Conservation (phyloP, 805 yeast species). For the Cyberlindnera lachancei region DNA sequence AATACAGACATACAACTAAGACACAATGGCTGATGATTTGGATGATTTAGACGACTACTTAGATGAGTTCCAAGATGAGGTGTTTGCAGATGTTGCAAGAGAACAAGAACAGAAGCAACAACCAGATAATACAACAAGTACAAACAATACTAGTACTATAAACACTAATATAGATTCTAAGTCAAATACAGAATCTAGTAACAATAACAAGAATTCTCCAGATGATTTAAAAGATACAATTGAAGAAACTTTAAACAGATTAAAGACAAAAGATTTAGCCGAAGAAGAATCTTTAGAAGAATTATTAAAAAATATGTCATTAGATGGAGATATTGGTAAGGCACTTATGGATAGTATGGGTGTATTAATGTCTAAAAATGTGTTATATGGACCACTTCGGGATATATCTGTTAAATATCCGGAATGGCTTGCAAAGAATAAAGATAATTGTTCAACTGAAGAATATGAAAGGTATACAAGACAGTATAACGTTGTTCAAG, state of each 20-base stretch:
- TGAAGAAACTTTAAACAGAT: constrained; percentile 69
- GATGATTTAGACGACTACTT: constrained; percentile 79
- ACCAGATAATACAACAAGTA: constrained; percentile 26
- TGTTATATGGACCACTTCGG: constrained; percentile 81
- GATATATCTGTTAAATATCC: constrained; percentile 72
- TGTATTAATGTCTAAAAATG: constrained; percentile 77
- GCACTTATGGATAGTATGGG: constrained; percentile 67
- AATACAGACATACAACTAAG: too few relatives aligned
- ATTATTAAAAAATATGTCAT: constrained; percentile 54
- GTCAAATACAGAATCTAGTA: too few relatives aligned
- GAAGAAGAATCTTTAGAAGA: constrained; percentile 48
- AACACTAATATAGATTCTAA: too few relatives aligned
- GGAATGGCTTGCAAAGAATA: constrained; percentile 54
- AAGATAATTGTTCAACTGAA: constrained; percentile 28
- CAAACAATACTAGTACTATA: constrained; percentile 4
- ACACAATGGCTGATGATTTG: constrained; percentile 35
- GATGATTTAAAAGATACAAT: constrained; percentile 61
- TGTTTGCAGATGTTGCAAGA: constrained; percentile 46
- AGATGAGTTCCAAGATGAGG: constrained; percentile 76
- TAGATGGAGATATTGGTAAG: constrained; percentile 42
- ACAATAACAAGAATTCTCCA: constrained; percentile 11
- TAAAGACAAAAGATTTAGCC: constrained; percentile 51
- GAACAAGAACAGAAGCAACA: constrained; percentile 43
- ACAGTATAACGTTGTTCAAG: constrained; percentile 56
- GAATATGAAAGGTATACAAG: constrained; percentile 46